Base-by-base conservation (phyloP, 768 basidiomycete genomes). In the Suillus discolor region DNA sequence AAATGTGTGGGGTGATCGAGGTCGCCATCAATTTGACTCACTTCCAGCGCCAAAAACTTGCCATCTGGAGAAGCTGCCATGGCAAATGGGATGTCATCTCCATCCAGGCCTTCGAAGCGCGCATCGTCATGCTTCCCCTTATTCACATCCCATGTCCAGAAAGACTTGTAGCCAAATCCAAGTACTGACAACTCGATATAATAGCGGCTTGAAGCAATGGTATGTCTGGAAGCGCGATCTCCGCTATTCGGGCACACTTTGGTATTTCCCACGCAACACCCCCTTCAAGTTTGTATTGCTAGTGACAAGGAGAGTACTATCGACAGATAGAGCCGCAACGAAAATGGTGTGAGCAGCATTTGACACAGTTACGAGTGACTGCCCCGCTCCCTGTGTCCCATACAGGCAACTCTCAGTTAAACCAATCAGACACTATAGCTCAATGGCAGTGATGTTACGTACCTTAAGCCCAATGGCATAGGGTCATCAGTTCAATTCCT, bases 201-300 rank as follows among this genome's bases (percentile, higher is more conserved):
- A 60, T 41, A 8, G 57, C 57, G 6, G 57, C 57, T 6, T 60
- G 57, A 60, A 60, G 57, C 3, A 60, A 60, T 20, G 57, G 57
- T 41, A 60, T 2, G 41, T 42, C 39, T 28, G 57, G 57, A 28
- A 60, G 57, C 28, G 25, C 18, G 1, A 60, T 42, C 4, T 41
- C 11, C 16, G 39, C 16, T 3, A 28, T 20, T 60, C 18, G 39
- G 1, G 11, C 8, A 28, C 39, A 60, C 23, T 25, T 25, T 1
- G 39, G 39, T 60, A 60, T 60, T 8, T 41, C 57, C 57, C 57
- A 60, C 6, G 57, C 57, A 28, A 60, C 25, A 23, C 57, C 36
- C 39, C 28, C n/a, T n/a, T n/a, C n/a, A n/a, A 16, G 16, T 41
- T 60, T 41, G 16, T 18, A 18, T 28, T 25, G 25, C 25, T 41